Percentiles rank a stretch among this genome's conserved stretches.
These are phyloP conservation scores for Sergeia podlipaevii DNA, from an alignment of 208 protist species.

Conservation along the genomic window DNA sequence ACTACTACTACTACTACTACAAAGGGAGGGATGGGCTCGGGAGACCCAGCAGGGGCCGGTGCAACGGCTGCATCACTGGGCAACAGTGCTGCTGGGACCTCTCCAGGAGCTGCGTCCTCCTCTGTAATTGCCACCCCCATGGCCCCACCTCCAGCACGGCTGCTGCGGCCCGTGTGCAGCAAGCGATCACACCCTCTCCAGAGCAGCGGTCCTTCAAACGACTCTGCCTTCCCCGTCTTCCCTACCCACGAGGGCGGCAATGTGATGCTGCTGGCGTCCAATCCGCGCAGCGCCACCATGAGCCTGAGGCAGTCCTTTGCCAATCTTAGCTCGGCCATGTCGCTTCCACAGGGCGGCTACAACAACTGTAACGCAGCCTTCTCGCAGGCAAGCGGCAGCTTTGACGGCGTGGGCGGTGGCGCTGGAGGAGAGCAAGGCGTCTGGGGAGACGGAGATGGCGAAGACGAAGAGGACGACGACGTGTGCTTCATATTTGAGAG, in stretches of 20 bases:
- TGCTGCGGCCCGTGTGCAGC: conserved; percentile 7
- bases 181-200: neutral
- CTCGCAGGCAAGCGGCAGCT: neutral
- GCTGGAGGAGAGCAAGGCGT: too few relatives aligned
- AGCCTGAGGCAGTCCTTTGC: too few relatives aligned
- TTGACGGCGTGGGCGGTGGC: neutral
- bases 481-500: conserved; percentile 52
- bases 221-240: conserved; percentile 2
- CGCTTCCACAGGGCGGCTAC: neutral
- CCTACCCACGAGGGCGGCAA: conserved; percentile 9
- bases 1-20: too few relatives aligned
- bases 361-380: neutral
- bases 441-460: neutral
- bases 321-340: conserved; percentile 1
- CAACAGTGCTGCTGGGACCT: too few relatives aligned
- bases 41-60: too few relatives aligned
- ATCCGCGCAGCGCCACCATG: neutral
- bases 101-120: too few relatives aligned
- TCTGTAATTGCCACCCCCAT: too few relatives aligned
- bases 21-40: too few relatives aligned
- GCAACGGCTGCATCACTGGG: too few relatives aligned
- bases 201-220: neutral
- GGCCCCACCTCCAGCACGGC: neutral
- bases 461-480: conserved; percentile 9
- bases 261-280: conserved; percentile 1